Conservation (phyloP, 805 yeast species). For the Candida sanyiensis region DNA sequence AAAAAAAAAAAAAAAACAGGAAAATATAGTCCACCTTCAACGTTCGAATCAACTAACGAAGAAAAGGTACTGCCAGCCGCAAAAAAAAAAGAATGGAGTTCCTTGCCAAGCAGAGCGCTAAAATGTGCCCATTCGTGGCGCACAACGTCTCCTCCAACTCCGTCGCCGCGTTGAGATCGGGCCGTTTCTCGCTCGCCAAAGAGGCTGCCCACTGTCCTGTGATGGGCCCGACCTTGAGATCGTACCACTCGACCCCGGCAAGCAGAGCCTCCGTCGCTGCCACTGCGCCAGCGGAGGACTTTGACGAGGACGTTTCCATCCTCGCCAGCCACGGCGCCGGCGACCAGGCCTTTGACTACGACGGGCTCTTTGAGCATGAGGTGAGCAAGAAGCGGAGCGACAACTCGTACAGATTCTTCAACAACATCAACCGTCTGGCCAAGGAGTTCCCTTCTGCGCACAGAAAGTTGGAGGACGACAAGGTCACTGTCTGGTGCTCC, state of each 20-base stretch:
- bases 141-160: conserved; percentile 37
- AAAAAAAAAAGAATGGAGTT: conserved; percentile 59
- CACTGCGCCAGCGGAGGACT: conserved; percentile 25
- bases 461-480: conserved; percentile 63
- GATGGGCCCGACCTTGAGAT: conserved; percentile 68
- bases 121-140: conserved; percentile 79
- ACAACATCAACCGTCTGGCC: conserved; percentile 94
- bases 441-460: conserved; percentile 93
- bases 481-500: conserved; percentile 98
- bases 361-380: conserved; percentile 61
- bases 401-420: conserved; percentile 92
- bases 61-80: background rate
- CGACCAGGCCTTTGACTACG: conserved; percentile 61
- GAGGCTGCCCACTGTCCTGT: conserved; percentile 84
- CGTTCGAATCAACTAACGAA: background rate
- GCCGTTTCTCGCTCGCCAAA: conserved; percentile 22
- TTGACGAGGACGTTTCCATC: conserved; percentile 17
- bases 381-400: conserved; percentile 72
- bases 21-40: too few relatives aligned
- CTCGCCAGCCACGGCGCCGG: conserved; percentile 36
- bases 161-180: conserved; percentile 45
- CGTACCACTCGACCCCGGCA: conserved; percentile 28
- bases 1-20: too few relatives aligned
- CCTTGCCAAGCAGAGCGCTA: conserved; percentile 67
- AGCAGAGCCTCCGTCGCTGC: conserved; percentile 25